These are phyloP conservation scores for Euphorbia celastroides DNA, from an alignment of 441 rosid genomes.

Conservation along the genomic window DNA sequence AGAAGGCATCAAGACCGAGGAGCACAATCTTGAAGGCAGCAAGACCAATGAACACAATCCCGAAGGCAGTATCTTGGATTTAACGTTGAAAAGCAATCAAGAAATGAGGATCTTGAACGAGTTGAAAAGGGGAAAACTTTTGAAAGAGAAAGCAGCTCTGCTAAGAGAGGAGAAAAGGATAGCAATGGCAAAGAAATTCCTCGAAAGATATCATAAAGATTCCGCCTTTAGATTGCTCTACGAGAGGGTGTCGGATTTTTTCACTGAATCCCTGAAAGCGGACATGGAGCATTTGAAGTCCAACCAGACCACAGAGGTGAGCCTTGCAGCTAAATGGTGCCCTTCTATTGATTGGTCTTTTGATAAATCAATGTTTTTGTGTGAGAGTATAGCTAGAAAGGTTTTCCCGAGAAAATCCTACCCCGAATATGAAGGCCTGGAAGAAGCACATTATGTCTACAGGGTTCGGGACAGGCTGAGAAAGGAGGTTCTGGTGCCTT, in stretches of 20 bases:
- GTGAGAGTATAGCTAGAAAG: conserved; percentile 13
- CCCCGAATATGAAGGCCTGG: no score
- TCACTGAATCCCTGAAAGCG: conserved; percentile 15
- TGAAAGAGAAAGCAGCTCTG: conserved; percentile 17
- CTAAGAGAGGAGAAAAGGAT: conserved; percentile 11
- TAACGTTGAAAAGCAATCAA: no score
- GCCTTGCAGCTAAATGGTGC: conserved; percentile 27
- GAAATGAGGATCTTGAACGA: no score
- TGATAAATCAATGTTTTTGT: conserved; percentile 1
- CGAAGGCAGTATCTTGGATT: no score
- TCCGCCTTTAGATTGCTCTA: conserved; percentile 19
- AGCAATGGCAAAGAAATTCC: conserved; percentile 15
- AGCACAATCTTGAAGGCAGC: no score
- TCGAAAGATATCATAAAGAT: conserved; percentile 11
- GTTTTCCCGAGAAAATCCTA: no score
- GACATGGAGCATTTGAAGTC: conserved; percentile 18
- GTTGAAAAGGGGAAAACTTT: no score
- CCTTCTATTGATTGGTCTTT: conserved; percentile 10
- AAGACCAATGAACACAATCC: no score
- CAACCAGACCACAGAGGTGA: background rate
- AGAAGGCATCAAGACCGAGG: no score
- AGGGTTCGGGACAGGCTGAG: no score
- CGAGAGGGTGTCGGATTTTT: conserved; percentile 21
- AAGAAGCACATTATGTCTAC: no score
- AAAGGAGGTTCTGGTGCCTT: no score